phyloP scores from a whole-genome alignment of 768 basidiomycete genomes.

The Boletus eberwhitei region DNA sequence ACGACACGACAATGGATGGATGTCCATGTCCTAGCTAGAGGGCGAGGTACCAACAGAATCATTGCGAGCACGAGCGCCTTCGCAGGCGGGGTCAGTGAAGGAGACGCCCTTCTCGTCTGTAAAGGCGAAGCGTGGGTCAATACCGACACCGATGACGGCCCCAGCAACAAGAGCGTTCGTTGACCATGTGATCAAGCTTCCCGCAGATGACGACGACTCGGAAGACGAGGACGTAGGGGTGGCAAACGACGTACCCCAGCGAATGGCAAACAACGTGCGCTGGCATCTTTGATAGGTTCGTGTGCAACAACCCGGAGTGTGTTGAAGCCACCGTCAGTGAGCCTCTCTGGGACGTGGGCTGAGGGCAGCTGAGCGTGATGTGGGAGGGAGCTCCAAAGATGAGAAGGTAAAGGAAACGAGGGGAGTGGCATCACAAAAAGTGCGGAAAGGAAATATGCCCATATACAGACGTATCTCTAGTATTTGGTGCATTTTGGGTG shows the following conservation, averaged over 20 bases:
- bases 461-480: too few relatives aligned
- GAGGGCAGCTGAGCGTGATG: neutral
- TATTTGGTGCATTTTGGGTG: too few relatives aligned
- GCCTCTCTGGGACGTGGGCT: neutral
- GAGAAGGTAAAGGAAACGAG: neutral
- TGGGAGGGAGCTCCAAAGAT: neutral
- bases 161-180: conserved; percentile 12
- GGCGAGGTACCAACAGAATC: neutral
- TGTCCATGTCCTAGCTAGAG: neutral
- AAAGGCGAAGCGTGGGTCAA: neutral
- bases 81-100: conserved; percentile 9
- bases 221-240: conserved; percentile 3
- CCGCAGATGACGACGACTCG: conserved; percentile 13
- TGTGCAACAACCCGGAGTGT: neutral
- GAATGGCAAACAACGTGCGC: neutral
- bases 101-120: conserved; percentile 5
- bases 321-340: conserved; percentile 1
- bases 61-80: neutral
- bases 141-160: neutral
- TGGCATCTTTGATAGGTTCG: neutral
- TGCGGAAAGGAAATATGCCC: too few relatives aligned
- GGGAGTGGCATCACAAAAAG: too few relatives aligned
- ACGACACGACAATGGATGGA: conserved; percentile 1
- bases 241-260: neutral
- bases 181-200: conserved; percentile 24